phyloP scores from a whole-genome alignment of 495 filamentous ascomycete genomes.

The Pyrenopolyporus hunteri region DNA sequence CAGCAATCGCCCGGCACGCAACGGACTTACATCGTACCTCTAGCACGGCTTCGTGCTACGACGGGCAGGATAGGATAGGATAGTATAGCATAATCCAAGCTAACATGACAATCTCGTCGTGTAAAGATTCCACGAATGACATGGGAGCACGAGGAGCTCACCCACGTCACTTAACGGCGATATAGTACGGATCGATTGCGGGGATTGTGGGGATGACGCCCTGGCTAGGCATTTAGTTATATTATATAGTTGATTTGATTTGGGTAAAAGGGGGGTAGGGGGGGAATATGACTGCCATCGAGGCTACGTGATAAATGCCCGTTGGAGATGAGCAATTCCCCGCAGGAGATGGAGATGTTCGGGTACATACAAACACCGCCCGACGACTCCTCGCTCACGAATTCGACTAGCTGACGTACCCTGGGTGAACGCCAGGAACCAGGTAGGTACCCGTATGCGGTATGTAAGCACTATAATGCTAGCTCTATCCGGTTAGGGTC shows the following conservation, averaged over 20 bases:
- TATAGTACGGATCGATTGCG: constrained; percentile 10
- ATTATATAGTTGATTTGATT: too few species aligned
- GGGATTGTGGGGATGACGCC: constrained; percentile 23
- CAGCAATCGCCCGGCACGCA: too few species aligned
- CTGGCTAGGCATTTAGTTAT: background rate
- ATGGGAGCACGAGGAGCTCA: background rate
- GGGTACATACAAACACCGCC: background rate
- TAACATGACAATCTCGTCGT: constrained; percentile 8
- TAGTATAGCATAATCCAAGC: constrained; percentile 8
- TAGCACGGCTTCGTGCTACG: background rate
- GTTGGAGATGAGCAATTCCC: constrained; percentile 9
- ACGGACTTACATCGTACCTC: too few species aligned
- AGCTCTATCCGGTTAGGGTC: too few species aligned
- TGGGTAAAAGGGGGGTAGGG: too few species aligned
- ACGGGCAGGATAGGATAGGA: background rate
- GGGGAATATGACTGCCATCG: too few species aligned
- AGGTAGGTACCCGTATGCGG: too few species aligned
- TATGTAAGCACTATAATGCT: too few species aligned
- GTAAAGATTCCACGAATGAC: constrained; percentile 35
- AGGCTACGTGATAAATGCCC: background rate
- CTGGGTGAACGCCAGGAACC: too few species aligned
- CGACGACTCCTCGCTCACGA: too few species aligned
- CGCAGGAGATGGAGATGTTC: background rate
- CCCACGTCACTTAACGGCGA: constrained; percentile 14
- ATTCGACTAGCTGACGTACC: too few species aligned